Evolutionary conservation across 306 rosid genomes (phyloP).

Genomic region (Spatholobus suberectus): DNA sequence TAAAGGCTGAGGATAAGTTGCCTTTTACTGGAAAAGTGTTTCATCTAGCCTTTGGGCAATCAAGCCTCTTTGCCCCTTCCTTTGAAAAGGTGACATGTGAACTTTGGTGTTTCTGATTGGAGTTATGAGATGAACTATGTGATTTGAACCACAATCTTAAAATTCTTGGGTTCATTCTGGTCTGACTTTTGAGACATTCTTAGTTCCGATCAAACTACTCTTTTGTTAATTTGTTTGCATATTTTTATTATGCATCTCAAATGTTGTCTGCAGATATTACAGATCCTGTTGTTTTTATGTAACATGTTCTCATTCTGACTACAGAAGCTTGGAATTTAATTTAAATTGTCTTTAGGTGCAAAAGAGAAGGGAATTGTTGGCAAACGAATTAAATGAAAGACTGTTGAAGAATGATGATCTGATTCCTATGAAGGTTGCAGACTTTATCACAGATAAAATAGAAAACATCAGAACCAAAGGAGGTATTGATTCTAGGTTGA

Average conservation of each 20-base stretch:
- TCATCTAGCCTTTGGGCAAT: constrained; percentile 73
- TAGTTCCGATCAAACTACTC: background rate
- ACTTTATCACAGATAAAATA: constrained; percentile 61
- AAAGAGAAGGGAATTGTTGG: constrained; percentile 63
- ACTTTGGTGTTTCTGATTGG: constrained; percentile 17
- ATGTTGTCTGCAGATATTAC: constrained; percentile 4
- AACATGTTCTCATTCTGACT: constrained; percentile 27
- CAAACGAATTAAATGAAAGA: constrained; percentile 57
- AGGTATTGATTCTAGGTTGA: constrained; percentile 56
- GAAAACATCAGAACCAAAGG: constrained; percentile 46
- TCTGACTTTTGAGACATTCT: background rate
- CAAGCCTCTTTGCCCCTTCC: constrained; percentile 79
- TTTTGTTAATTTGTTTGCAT: background rate
- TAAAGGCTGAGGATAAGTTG: constrained; percentile 75
- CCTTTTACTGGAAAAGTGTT: constrained; percentile 73
- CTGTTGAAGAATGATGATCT: constrained; percentile 52
- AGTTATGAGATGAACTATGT: background rate
- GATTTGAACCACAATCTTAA: background rate
- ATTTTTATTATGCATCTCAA: background rate
- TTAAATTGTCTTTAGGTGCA: constrained; percentile 58
- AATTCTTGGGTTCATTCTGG: background rate
- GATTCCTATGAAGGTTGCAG: constrained; percentile 54
- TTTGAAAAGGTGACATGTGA: constrained; percentile 62
- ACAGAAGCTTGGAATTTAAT: constrained; percentile 13
- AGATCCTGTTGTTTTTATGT: constrained; percentile 6